Evolutionary conservation across 2,329 filamentous ascomycete genomes (phyloP).

Genomic region (Alternaria angustiovoidea): DNA sequence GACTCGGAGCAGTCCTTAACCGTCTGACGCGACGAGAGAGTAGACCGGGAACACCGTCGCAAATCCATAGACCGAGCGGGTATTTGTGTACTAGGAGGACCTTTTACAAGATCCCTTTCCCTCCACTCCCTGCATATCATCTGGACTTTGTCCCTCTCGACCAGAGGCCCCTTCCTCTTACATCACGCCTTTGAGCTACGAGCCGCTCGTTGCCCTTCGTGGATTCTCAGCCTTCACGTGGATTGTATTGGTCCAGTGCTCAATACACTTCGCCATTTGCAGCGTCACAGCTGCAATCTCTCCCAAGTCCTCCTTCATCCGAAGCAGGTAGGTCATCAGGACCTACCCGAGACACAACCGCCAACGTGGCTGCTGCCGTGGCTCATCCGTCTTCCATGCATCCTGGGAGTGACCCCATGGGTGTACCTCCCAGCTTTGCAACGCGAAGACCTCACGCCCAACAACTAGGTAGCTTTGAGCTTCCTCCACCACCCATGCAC

Average conservation of each 20-base stretch:
- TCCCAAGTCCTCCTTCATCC: slow-evolving; percentile 52
- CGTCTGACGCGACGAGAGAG: slow-evolving; percentile 40
- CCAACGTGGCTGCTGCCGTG: slow-evolving; percentile 70
- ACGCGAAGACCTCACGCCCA: slow-evolving; percentile 74
- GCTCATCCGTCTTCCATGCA: slow-evolving; percentile 69
- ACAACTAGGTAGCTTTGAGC: slow-evolving; percentile 73
- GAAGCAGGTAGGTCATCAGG: slow-evolving; percentile 54
- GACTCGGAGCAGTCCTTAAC: slow-evolving; percentile 38
- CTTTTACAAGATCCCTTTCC: slow-evolving; percentile 44
- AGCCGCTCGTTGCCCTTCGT: slow-evolving; percentile 54
- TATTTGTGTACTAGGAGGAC: slow-evolving; percentile 38
- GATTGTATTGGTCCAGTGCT: slow-evolving; percentile 58
- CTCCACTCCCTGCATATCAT: slow-evolving; percentile 44
- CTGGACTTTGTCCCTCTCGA: slow-evolving; percentile 45
- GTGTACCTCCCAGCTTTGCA: slow-evolving; percentile 71
- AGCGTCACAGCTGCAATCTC: slow-evolving; percentile 51
- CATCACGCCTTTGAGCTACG: slow-evolving; percentile 43
- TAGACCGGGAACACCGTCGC: slow-evolving; percentile 41
- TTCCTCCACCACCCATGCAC: slow-evolving; percentile 66
- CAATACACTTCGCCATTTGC: slow-evolving; percentile 49
- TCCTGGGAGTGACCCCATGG: slow-evolving; percentile 67
- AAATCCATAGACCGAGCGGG: slow-evolving; percentile 35
- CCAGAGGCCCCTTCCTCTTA: slow-evolving; percentile 35
- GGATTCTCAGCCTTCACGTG: slow-evolving; percentile 59
- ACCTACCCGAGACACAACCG: slow-evolving; percentile 56